Base-by-base conservation (phyloP, 805 yeast genomes). In the Yarrowia sp. region DNA sequence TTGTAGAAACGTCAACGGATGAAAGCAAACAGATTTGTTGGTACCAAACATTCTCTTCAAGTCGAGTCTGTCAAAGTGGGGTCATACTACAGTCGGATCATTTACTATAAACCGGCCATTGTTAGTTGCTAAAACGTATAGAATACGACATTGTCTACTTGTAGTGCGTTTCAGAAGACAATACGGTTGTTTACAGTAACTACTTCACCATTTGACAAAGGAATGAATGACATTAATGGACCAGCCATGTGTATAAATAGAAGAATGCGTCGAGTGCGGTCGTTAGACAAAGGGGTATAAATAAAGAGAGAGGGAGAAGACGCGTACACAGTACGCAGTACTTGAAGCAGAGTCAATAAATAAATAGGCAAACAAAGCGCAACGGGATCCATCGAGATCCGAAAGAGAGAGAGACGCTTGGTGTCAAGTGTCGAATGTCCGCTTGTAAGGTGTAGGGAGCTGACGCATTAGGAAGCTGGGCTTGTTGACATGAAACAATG, bases 201-300 rank as follows among this genome's bases (percentile, higher is more conserved):
- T 26, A 26, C 32, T 26, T 26, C 32, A 26, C 32, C 2, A 26
- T 26, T 9, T 38, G 15, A 48, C 52, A 48, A 48, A 48, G 52
- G 12, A 48, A 46, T 46, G 52, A 48, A 16, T 52, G 55, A 32
- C 26, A 50, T 50, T 32, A 50, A 49, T 53, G 59, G 59, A 19
- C 59, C 59, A 53, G 59, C 59, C 59, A 53, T 53, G 50, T 46
- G 22, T 16, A 52, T 52, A 52, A 52, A 52, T 52, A 52, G 9
- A 36, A 38, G 26, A 35, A 32, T 48, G 53, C 53, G 53, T 26
- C 9, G 49, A 19, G 49, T 26, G 52, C 55, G 55, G 55, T 32
- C 55, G 55, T 15, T 8, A 35, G 55, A 50, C 55, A 50, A 50
- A 35, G 55, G 48, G 48, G 48, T 45, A 50, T 50, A 50, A 50